Base-by-base conservation (phyloP, 2,329 filamentous ascomycete genomes). In the Ascosphaera apis region DNA sequence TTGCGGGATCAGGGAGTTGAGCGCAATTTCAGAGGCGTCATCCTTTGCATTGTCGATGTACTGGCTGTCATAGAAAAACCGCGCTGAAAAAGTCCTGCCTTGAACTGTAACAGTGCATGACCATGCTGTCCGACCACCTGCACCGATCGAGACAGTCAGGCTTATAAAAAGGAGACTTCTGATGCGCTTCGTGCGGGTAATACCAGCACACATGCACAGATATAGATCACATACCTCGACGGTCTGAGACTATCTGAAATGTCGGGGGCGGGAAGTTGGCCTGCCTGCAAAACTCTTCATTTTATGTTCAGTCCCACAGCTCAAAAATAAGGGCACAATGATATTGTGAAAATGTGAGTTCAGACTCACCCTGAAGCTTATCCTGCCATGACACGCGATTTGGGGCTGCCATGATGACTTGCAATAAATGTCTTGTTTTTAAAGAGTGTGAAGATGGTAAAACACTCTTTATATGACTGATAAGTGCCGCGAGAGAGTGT, bases 41-140 rank as follows among this genome's bases (percentile, higher is more conserved):
- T 92, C 83, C 56, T 72, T 76, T 39, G 82, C 82, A 49, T 91
- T 91, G 62, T 84, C 72, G 54, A 86, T 65, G 50, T 81, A 82
- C 52, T 81, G 72, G 41, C 82, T 82, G 54, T 91, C 83, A 57
- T 91, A 92, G 81, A 81, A 92, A 57, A 72, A 91, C 42, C 81
- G 70, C 33, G 82, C 82, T n/a, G 65, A 52, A 47, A 80, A 66
- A 33, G 59, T 65, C 35, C 65, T 58, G 37, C 73, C 74, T 45
- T 69, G 63, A 39, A 91, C 67, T n/a, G 64, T 71, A 39, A 91
- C 81, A 40, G 67, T 67, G 60, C 76, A 78, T 39, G 81, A 86
- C 83, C 83, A 92, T 39, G 83, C 83, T 39, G 83, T 92, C 47
- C 83, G 78, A 44, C 82, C 82, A 45, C 82, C 83, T 88, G 47